Conservation (phyloP, 2,329 filamentous ascomycete species). For the Colletotrichum simmondsii region DNA sequence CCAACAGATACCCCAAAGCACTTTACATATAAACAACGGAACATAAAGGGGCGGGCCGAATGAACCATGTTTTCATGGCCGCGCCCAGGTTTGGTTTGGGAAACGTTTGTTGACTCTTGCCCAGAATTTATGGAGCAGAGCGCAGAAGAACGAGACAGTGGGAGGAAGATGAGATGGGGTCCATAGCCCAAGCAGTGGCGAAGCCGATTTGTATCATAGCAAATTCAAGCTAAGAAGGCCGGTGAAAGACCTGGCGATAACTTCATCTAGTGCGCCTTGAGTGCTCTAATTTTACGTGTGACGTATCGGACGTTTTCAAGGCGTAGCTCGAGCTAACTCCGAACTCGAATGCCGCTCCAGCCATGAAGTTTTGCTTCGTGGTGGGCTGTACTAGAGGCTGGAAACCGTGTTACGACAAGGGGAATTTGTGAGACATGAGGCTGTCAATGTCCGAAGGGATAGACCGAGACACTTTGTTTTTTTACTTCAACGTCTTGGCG, state of each 20-base stretch:
- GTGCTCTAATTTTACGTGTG: not conserved
- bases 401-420: not conserved
- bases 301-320: not conserved
- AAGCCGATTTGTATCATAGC: slow-evolving; percentile 28
- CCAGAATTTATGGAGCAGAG: not conserved
- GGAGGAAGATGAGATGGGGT: not conserved
- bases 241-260: slow-evolving; percentile 3
- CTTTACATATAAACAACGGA: slow-evolving; percentile 33
- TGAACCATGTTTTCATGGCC: slow-evolving; percentile 1
- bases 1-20: slow-evolving; percentile 36
- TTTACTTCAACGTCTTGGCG: not conserved
- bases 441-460: not conserved
- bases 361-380: too few relatives aligned
- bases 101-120: slow-evolving; percentile 12
- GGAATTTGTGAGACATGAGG: not conserved
- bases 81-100: slow-evolving; percentile 8
- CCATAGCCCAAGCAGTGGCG: not conserved
- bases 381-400: not conserved
- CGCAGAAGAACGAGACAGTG: not conserved
- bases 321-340: not conserved
- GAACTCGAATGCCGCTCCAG: not conserved
- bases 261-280: not conserved
- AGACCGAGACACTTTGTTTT: not conserved
- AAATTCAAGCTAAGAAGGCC: slow-evolving; percentile 22
- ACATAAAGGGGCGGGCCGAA: slow-evolving; percentile 26